Percentiles rank a stretch among this genome's conserved stretches.
Conservation (phyloP, 2,329 filamentous ascomycete genomes). For the Endothia cerciana region DNA sequence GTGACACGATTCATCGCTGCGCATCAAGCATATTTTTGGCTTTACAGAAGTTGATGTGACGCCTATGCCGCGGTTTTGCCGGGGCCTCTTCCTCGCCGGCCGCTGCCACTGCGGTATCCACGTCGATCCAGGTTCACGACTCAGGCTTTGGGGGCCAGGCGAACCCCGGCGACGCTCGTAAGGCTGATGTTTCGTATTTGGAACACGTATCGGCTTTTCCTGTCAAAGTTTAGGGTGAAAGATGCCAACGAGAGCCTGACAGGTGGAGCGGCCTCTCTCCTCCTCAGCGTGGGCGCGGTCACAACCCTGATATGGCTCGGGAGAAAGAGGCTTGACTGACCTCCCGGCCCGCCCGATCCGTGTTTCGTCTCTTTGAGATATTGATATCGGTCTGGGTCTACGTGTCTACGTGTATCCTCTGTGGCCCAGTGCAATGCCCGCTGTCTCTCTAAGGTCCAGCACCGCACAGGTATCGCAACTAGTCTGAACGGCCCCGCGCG, state of each 20-base stretch:
- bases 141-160: not conserved
- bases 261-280: no score
- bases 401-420: not conserved
- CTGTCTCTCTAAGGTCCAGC: not conserved
- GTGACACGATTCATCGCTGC: slow-evolving; percentile 6
- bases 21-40: not conserved
- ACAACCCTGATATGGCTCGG: not conserved
- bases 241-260: not conserved
- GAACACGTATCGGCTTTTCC: not conserved
- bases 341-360: not conserved
- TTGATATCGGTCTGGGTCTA: not conserved
- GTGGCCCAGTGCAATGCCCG: not conserved
- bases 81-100: no score
- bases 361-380: not conserved
- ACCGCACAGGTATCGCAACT: not conserved
- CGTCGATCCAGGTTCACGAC: not conserved
- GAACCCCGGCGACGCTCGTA: not conserved
- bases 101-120: not conserved
- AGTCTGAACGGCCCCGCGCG: no score
- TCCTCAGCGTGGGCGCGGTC: not conserved
- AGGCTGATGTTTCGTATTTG: not conserved
- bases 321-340: no score
- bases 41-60: not conserved
- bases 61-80: not conserved
- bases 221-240: not conserved